Evolutionary conservation across 768 basidiomycete species (phyloP).

Genomic region (Lactifluus rugatus): DNA sequence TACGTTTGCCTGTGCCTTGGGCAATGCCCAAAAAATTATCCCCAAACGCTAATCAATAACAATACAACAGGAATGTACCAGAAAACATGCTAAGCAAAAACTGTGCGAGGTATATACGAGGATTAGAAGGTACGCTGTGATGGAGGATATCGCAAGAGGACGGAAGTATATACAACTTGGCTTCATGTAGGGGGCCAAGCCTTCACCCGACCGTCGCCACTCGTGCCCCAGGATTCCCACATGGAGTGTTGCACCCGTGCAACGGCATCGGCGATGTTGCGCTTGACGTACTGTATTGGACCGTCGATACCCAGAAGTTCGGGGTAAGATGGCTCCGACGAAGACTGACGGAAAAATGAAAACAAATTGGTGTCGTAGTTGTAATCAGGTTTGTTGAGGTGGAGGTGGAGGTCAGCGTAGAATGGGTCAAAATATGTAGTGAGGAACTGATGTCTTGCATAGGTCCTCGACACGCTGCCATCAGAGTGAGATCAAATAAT

Average conservation of each 20-base stretch:
- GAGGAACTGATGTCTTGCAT: slow-evolving; percentile 50
- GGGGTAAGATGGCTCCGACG: not conserved
- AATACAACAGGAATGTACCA: not conserved
- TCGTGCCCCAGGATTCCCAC: slow-evolving; percentile 17
- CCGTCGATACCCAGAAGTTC: slow-evolving; percentile 9
- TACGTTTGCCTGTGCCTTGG: too few relatives aligned
- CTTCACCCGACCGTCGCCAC: slow-evolving; percentile 1
- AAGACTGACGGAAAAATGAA: slow-evolving; percentile 15
- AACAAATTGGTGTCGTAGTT: slow-evolving; percentile 30
- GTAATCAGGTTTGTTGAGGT: slow-evolving; percentile 35
- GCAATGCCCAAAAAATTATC: too few relatives aligned
- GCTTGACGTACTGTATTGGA: not conserved
- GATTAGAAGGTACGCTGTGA: not conserved
- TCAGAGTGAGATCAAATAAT: not conserved
- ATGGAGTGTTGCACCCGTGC: slow-evolving; percentile 10
- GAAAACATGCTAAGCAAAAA: slow-evolving; percentile 1
- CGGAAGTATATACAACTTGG: not conserved
- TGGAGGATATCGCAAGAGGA: slow-evolving; percentile 6
- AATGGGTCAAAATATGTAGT: slow-evolving; percentile 74
- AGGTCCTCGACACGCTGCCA: slow-evolving; percentile 36
- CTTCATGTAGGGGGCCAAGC: slow-evolving; percentile 18
- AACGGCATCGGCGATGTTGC: slow-evolving; percentile 1
- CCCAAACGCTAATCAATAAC: not conserved
- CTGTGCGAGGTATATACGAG: not conserved
- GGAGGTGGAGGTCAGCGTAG: slow-evolving; percentile 58